phyloP scores from a whole-genome alignment of 1,284 basidiomycete species.

The Peniophora sp. region DNA sequence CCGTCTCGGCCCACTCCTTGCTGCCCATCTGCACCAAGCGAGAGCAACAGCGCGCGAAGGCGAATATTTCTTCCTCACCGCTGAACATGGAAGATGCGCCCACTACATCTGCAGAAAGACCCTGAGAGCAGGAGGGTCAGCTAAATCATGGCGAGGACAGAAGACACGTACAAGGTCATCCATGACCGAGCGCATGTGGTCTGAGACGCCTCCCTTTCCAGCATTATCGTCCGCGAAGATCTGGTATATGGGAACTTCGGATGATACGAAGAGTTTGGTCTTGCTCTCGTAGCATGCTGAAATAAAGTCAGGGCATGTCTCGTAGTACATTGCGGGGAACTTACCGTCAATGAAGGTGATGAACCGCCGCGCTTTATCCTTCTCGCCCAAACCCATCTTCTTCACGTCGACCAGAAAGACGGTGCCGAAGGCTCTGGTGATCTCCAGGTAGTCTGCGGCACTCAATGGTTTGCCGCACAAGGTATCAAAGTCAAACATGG shows the following conservation, averaged over 20 bases:
- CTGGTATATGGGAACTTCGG: slow-evolving; percentile 82
- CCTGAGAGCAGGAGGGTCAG: too few species aligned
- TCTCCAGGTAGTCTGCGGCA: slow-evolving; percentile 94
- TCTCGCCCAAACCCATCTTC: slow-evolving; percentile 80
- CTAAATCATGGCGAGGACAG: too few species aligned
- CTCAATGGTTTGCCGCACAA: slow-evolving; percentile 87
- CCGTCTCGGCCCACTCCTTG: slow-evolving; percentile 74
- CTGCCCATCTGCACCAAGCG: slow-evolving; percentile 90
- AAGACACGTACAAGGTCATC: slow-evolving; percentile 69
- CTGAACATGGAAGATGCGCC: slow-evolving; percentile 84
- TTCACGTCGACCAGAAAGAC: slow-evolving; percentile 87
- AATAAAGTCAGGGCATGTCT: slow-evolving; percentile 3
- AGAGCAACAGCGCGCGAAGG: slow-evolving; percentile 89
- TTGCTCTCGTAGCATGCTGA: slow-evolving; percentile 87
- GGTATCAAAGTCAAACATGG: slow-evolving; percentile 83
- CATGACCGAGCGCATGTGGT: slow-evolving; percentile 85
- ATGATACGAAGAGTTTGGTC: slow-evolving; percentile 87
- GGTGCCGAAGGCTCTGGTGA: slow-evolving; percentile 82
- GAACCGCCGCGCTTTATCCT: slow-evolving; percentile 89
- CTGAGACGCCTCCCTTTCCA: slow-evolving; percentile 42
- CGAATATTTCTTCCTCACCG: slow-evolving; percentile 91
- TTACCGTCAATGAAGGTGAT: slow-evolving; percentile 95
- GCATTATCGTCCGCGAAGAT: slow-evolving; percentile 73
- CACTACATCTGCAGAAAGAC: slow-evolving; percentile 67
- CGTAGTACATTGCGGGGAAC: slow-evolving; percentile 15